Evolutionary conservation across 768 basidiomycete species (phyloP), one percentile per base, ranked within the genome.

Genomic region (Gelatoporia subvermispora): DNA sequence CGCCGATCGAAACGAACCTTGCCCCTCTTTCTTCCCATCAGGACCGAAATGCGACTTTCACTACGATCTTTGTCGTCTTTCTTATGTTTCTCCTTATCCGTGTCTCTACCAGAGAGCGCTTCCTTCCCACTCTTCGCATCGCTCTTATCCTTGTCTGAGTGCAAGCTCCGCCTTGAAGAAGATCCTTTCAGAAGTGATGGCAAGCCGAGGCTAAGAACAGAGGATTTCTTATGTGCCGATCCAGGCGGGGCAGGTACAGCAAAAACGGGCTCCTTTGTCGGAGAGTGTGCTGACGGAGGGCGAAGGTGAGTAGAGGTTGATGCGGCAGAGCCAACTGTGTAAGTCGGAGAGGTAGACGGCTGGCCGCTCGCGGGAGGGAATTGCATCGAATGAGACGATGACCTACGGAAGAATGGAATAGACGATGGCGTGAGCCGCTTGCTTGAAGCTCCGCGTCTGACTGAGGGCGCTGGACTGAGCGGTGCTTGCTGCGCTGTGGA

Each of bases 381-480:
- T 53, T 89, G 85, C 77, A 89, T 85, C 13, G 87, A 89, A 60
- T 92, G 88, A 7, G 93, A 93, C 22, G 89, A 88, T 8, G 91
- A 92, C 31, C 93, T 85, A 38, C 90, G 81, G 72, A 95, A 94
- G 69, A 95, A 95, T 2, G 93, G 93, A 50, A 95, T 2, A 93
- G 92, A 88, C 22, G 90, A 93, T 1, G 92, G 92, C 1, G 93
- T 93, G 40, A 93, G 78, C 50, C 93, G 84, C 64, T 85, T 92
- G 20, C 69, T 64, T 17, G 82, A 82, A 49, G 83, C 81, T 23
- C 78, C 76, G 35, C 84, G 80, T 45, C 82, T 79, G 37, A 84
- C 65, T 15, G 86, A 88, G 16, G 81, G 75, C 17, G 82, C 73
- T 25, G 88, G 88, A 57, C 87, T 90, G 20, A 88, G 76, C 17